phyloP scores from a whole-genome alignment of 495 filamentous ascomycete species.

The Aspergillus carlsbadensis region DNA sequence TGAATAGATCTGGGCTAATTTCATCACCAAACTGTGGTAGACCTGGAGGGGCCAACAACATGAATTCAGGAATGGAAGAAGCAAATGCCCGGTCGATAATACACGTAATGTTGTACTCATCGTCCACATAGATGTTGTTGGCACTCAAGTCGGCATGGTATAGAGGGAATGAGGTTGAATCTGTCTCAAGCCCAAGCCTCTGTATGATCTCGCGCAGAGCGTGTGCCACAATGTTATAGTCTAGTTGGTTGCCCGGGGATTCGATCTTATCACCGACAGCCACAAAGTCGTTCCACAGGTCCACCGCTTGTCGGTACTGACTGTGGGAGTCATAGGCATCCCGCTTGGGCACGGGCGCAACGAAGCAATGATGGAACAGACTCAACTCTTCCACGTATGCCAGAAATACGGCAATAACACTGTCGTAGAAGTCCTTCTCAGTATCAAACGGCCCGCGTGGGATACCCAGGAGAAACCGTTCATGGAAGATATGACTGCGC shows the following conservation, averaged over 20 bases:
- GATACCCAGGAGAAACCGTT: constrained; percentile 18
- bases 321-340: constrained; percentile 15
- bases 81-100: too few relatives aligned
- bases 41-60: too few relatives aligned
- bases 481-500: constrained; percentile 25
- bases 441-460: constrained; percentile 24
- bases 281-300: constrained; percentile 30
- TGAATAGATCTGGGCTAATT: too few relatives aligned
- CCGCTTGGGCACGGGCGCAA: constrained; percentile 19
- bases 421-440: constrained; percentile 20
- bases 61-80: too few relatives aligned
- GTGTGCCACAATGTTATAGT: constrained; percentile 31
- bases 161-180: constrained; percentile 20
- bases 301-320: constrained; percentile 13
- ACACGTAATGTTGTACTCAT: too few relatives aligned
- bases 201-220: constrained; percentile 27
- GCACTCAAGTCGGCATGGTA: constrained; percentile 12
- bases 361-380: constrained; percentile 25
- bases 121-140: too few relatives aligned
- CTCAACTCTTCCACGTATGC: constrained; percentile 21
- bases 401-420: constrained; percentile 17
- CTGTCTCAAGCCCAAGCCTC: constrained; percentile 11
- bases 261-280: constrained; percentile 28
- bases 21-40: too few relatives aligned
- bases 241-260: constrained; percentile 26